These are phyloP conservation scores for Stagonosporopsis tanaceti DNA, from an alignment of 2,329 filamentous ascomycete species.

Conservation along the genomic window DNA sequence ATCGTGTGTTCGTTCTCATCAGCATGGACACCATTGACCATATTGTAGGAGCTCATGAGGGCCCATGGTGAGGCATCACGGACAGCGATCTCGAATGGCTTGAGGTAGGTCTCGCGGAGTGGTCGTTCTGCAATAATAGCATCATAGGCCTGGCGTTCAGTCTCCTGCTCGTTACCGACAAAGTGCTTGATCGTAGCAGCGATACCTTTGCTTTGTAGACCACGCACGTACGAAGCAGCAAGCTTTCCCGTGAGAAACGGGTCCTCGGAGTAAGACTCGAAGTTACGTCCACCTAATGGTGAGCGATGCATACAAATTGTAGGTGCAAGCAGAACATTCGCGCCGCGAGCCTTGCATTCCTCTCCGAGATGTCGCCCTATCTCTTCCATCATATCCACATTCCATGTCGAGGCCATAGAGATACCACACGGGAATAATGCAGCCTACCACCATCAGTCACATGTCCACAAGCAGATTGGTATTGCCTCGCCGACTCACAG, in stretches of 20 bases:
- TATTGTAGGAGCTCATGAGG: constrained; percentile 73
- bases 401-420: constrained; percentile 81
- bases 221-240: constrained; percentile 75
- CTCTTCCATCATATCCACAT: constrained; percentile 71
- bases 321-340: constrained; percentile 76
- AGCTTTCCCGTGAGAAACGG: constrained; percentile 78
- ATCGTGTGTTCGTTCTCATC: constrained; percentile 53
- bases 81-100: constrained; percentile 76
- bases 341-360: constrained; percentile 76
- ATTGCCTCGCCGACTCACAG: constrained; percentile 39
- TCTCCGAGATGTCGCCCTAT: constrained; percentile 75
- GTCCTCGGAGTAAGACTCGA: constrained; percentile 87
- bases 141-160: constrained; percentile 70
- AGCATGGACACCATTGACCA: constrained; percentile 66
- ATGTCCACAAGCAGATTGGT: background rate
- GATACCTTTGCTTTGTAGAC: constrained; percentile 76
- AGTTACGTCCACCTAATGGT: constrained; percentile 83
- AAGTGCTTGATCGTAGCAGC: constrained; percentile 83
- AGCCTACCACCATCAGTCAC: constrained; percentile 58
- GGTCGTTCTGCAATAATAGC: constrained; percentile 70
- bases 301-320: constrained; percentile 85
- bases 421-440: constrained; percentile 82
- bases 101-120: constrained; percentile 75
- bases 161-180: constrained; percentile 77
- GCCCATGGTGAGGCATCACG: constrained; percentile 73